Base-by-base conservation (phyloP, 1,284 basidiomycete genomes). In the Ceratobasidium sp. region DNA sequence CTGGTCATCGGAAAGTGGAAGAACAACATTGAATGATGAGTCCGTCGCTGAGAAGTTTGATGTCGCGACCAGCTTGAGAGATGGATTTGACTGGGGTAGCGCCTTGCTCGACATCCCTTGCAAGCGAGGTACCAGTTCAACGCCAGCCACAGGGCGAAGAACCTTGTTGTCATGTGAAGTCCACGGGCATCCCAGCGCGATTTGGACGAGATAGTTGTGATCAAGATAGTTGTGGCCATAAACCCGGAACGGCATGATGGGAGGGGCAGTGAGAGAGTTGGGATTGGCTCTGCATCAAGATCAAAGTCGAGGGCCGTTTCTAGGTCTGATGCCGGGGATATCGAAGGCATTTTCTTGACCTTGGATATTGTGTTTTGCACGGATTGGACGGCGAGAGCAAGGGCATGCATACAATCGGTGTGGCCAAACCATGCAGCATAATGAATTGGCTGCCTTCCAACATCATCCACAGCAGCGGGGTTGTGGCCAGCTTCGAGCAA, bases 351-450 rank as follows among this genome's bases (percentile, higher is more conserved):
- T 58, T 56, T 64, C 32, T 50, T 62, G 50, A 43, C 25, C 27
- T 22, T n/a, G 20, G 60, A 45, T n/a, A 47, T 45, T 31, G 45
- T 12, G 22, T 31, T 29, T 38, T 47, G 54, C 32, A 47, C 32
- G 27, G 52, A 31, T 25, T 50, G 32, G 5, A 76, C 80, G 47
- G 82, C 85, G 69, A 83, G 81, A 72, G 94, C 79, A n/a, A 98
- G 83, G n/a, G 87, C 81, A 45, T 86, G 83, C 68, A 95, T 85
- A 74, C 90, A 94, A 43, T 83, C 82, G 68, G 92, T 87, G 77
- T 98, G 94, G 1, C 97, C 97, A 75, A 94, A 94, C 96, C 97
- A 99, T 3, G 94, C 95, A 0, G 97, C 96, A 76, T 98, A 98
- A 81, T 98, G 96, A 47, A 95, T 85, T 15, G 96, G 88, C 54